phyloP scores from a whole-genome alignment of 2,329 filamentous ascomycete species.

The Zopfia rhizophila region DNA sequence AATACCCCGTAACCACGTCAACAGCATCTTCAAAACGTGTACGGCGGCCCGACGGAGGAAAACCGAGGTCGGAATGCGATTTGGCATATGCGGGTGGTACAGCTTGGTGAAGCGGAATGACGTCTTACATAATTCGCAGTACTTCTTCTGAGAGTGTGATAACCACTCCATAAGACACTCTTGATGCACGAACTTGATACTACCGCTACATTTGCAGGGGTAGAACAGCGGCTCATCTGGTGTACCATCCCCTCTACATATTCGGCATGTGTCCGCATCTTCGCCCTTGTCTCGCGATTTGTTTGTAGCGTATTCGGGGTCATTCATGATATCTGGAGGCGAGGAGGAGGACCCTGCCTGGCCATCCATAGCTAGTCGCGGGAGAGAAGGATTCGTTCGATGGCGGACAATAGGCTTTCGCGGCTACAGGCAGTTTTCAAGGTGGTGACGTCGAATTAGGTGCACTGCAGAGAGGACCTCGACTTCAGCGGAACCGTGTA shows the following conservation, averaged over 20 bases:
- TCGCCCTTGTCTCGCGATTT: slow-evolving; percentile 46
- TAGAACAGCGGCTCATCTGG: slow-evolving; percentile 89
- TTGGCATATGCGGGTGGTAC: slow-evolving; percentile 94
- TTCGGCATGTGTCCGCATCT: slow-evolving; percentile 89
- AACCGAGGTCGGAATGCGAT: slow-evolving; percentile 79
- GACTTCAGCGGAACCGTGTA: no score
- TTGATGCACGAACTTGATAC: slow-evolving; percentile 98
- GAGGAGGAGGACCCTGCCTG: slow-evolving; percentile 24
- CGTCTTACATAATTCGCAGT: slow-evolving; percentile 99
- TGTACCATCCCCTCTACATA: slow-evolving; percentile 91
- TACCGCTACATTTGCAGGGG: slow-evolving; percentile 98
- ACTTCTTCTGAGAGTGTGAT: slow-evolving; percentile 98
- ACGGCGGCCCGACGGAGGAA: slow-evolving; percentile 82
- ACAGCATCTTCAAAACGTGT: slow-evolving; percentile 75
- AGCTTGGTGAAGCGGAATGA: slow-evolving; percentile 98
- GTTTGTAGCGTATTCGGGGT: slow-evolving; percentile 60
- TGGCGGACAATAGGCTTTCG: no score
- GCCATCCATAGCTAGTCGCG: slow-evolving; percentile 32
- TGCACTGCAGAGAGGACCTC: no score
- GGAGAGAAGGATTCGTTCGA: slow-evolving; percentile 5
- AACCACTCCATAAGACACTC: slow-evolving; percentile 99
- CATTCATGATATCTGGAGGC: slow-evolving; percentile 67
- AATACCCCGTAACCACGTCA: slow-evolving; percentile 81
- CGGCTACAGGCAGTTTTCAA: no score
- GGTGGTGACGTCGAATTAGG: no score